Evolutionary conservation across 768 basidiomycete species (phyloP).

Genomic region (Melanogaster broomeanus): DNA sequence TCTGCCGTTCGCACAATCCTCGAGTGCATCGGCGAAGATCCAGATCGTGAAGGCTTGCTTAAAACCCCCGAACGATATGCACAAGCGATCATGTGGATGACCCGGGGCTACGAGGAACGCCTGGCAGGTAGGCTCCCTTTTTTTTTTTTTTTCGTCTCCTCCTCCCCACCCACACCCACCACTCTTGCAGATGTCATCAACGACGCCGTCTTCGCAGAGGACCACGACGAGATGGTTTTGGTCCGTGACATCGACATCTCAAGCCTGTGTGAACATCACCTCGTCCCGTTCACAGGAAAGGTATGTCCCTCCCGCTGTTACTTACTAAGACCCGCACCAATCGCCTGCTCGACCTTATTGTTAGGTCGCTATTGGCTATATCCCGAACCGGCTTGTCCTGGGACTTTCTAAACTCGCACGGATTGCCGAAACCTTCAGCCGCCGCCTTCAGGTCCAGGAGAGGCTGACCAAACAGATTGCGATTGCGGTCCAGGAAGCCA

Average conservation of each 20-base stretch:
- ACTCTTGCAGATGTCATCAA: constrained; percentile 87
- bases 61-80: constrained; percentile 95
- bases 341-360: constrained; percentile 17
- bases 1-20: constrained; percentile 88
- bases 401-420: constrained; percentile 96
- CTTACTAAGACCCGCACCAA: constrained; percentile 15
- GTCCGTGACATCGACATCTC: constrained; percentile 97
- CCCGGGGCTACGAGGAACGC: constrained; percentile 95
- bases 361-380: constrained; percentile 96
- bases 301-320: constrained; percentile 43
- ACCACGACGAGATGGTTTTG: constrained; percentile 99
- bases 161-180: constrained; percentile 1
- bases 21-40: constrained; percentile 98
- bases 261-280: constrained; percentile 96
- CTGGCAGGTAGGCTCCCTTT: constrained; percentile 63
- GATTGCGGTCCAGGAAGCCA: constrained; percentile 96
- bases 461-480: constrained; percentile 97
- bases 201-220: constrained; percentile 96
- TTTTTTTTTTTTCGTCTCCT: constrained; percentile 1
- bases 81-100: constrained; percentile 99
- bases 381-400: constrained; percentile 91
- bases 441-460: constrained; percentile 96
- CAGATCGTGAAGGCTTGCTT: constrained; percentile 88
- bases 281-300: constrained; percentile 97
- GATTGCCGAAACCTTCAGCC: constrained; percentile 95